Base-by-base conservation (phyloP, 2,329 filamentous ascomycete species). In the Neonectria magnoliae region DNA sequence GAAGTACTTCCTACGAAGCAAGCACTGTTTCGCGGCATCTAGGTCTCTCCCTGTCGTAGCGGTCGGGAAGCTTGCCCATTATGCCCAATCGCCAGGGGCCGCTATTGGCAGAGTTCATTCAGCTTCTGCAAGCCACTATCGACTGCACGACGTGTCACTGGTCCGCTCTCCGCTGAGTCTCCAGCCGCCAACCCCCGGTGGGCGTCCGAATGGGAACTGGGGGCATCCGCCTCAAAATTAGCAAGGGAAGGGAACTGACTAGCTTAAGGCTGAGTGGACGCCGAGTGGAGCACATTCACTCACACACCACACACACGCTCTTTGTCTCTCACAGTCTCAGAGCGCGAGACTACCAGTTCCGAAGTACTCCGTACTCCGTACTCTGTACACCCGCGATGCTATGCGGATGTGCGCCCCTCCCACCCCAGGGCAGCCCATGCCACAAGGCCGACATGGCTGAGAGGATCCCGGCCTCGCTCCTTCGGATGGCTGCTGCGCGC, bases 61-160 rank as follows among this genome's bases (percentile, higher is more conserved):
- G 57, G 54, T 51, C 53, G 53, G 52, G 44, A 22, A 29, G 38
- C n/a, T n/a, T 42, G 38, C n/a, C 38, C n/a, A 42, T 20, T 42
- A 8, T 42, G 38, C n/a, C 6, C 38, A 42, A 42, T 18, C 10
- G 38, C 54, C 54, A 52, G 60, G 60, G 54, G 64, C 58, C 44
- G 51, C 47, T 14, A 31, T 50, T 38, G 51, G 22, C 60, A 45
- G 60, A 53, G 60, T 55, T 59, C 71, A 69, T 74, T 80, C 78
- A 80, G 78, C 78, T 80, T 68, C 73, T 77, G 78, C 75, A 78
- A 77, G 72, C 73, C 74, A 76, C 71, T 65, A 38, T 67, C 41
- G 25, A 52, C 60, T 53, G 47, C 41, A 52, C 64, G 57, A 41
- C 31, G 22, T 57, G 55, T 60, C 61, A 74, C 74, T 78, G 76